phyloP scores from a whole-genome alignment of 129 eudicot species.

The Mikania micrantha region DNA sequence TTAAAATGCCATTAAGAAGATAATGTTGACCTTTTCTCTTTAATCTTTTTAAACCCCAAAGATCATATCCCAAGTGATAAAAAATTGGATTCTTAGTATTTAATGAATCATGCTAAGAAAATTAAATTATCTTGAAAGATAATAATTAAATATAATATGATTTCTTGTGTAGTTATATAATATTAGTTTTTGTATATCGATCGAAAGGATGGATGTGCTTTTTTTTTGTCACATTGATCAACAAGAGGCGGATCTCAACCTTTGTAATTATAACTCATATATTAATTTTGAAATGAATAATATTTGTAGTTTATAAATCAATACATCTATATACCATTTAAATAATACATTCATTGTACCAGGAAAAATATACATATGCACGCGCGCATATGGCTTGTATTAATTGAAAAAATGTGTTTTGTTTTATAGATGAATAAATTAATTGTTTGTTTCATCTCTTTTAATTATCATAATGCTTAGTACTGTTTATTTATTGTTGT shows the following conservation, averaged over 20 bases:
- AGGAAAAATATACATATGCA: too few species aligned
- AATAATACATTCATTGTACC: background rate
- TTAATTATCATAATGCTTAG: background rate
- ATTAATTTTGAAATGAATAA: background rate
- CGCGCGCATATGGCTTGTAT: background rate
- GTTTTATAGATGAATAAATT: background rate
- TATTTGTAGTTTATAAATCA: background rate
- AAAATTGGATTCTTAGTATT: constrained; percentile 8
- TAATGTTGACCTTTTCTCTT: constrained; percentile 25
- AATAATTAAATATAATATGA: background rate
- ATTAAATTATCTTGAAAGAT: constrained; percentile 13
- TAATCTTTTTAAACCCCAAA: constrained; percentile 1
- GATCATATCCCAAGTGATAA: constrained; percentile 9
- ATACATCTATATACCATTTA: background rate
- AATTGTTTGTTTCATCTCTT: background rate
- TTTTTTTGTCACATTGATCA: constrained; percentile 9
- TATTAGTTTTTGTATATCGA: background rate
- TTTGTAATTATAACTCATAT: background rate
- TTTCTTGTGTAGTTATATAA: background rate
- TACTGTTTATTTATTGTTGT: background rate
- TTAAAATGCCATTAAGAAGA: constrained; percentile 10
- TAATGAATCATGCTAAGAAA: background rate
- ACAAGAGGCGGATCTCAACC: constrained; percentile 11
- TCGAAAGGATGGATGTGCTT: constrained; percentile 16
- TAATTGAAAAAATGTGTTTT: background rate